Percentiles rank a stretch among this genome's conserved stretches.
Evolutionary conservation across 306 rosid genomes (phyloP).

Genomic region (Gillenia trifoliata): DNA sequence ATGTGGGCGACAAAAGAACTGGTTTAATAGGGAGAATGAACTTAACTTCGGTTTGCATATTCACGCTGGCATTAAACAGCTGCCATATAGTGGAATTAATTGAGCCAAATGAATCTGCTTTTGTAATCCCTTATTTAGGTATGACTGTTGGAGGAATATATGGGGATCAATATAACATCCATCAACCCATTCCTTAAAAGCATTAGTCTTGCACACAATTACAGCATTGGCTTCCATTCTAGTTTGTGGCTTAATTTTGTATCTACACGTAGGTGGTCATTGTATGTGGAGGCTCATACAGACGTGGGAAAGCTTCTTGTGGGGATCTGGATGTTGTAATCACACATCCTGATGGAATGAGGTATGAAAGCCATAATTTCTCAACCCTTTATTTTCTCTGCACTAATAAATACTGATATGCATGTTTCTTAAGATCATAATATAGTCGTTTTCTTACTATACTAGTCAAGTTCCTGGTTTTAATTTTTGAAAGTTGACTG

Average conservation of each 20-base stretch:
- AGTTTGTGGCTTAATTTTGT: conserved; percentile 6
- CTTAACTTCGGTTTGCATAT: conserved; percentile 3
- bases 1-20: background rate
- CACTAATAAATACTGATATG: background rate
- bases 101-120: background rate
- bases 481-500: conserved; percentile 7
- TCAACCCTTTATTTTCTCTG: background rate
- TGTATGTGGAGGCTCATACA: conserved; percentile 88
- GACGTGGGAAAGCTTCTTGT: conserved; percentile 89
- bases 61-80: background rate
- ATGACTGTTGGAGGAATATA: background rate
- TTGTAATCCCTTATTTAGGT: background rate
- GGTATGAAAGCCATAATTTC: conserved; percentile 34
- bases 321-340: conserved; percentile 90
- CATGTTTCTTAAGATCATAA: too few species aligned
- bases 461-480: conserved; percentile 14
- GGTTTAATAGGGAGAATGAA: background rate
- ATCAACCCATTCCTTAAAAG: background rate
- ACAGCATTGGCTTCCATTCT: conserved; percentile 7
- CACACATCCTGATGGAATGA: conserved; percentile 88
- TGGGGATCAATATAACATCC: conserved; percentile 4
- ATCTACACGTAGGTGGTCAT: conserved; percentile 48
- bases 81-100: background rate
- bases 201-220: conserved; percentile 2
- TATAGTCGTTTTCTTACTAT: background rate